Conservation (phyloP, 2,329 filamentous ascomycete species). For the Diaporthe australafricana region DNA sequence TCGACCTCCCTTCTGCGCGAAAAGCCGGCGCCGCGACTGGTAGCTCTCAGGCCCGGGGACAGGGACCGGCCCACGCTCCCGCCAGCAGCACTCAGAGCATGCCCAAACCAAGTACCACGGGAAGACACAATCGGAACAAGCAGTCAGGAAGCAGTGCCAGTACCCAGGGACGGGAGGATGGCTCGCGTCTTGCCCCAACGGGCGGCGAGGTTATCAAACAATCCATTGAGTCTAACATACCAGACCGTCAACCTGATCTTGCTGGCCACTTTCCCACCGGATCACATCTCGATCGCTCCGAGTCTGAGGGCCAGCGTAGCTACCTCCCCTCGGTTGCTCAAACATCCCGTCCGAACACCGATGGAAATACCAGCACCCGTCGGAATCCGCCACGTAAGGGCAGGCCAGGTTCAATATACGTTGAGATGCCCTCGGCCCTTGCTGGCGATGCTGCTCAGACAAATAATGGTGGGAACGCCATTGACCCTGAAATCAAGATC, state of each 20-base stretch:
- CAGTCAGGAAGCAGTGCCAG: neutral
- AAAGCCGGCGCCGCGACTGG: neutral
- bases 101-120: neutral
- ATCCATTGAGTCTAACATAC: constrained; percentile 10
- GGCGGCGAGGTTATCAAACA: neutral
- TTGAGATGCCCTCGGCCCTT: neutral
- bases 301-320: neutral
- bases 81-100: neutral
- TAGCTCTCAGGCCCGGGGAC: neutral
- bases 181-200: neutral
- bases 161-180: neutral
- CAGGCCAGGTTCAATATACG: neutral
- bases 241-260: neutral
- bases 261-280: neutral
- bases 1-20: constrained; percentile 11
- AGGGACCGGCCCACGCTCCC: neutral
- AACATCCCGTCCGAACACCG: neutral
- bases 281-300: neutral
- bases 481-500: neutral
- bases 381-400: constrained; percentile 24
- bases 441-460: neutral
- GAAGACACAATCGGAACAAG: neutral
- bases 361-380: neutral
- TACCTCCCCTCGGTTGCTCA: neutral
- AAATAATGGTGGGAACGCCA: neutral